Evolutionary conservation across 495 filamentous ascomycete genomes (phyloP), one percentile per base, ranked within the genome.

Genomic region (Talaromyces borbonicus): DNA sequence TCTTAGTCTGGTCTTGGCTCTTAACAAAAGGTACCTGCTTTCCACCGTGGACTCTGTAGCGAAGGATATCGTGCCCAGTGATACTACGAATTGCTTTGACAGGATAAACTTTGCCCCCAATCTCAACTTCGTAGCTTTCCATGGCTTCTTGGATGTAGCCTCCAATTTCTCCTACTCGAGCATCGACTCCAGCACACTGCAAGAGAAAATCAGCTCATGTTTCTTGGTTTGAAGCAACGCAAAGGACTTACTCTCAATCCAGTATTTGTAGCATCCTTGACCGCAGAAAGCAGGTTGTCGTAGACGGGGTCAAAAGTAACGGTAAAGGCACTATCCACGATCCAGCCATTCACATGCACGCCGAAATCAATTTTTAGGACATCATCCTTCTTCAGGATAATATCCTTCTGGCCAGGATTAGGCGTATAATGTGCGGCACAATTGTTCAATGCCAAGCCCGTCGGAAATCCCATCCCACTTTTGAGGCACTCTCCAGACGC

Each of bases 331-430:
- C 70, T 74, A 53, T 83, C 79, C 24, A 83, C 78, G 51, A 83
- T 83, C 47, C 77, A 64, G 26, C 79, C 79, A 50, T 81, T 80
- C 50, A 83, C 58, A 46, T 83, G 79, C 24, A 79, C 76, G 22
- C 79, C 79, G 52, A 81, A 79, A 52, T 83, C 79, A n/a, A 83
- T 73, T 51, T 80, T 83, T 74, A 83, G 74, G 8, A 83, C 77
- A 59, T 83, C 77, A 12, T 70, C 67, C 41, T 69, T 38, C 31
- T 77, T 55, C 39, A 83, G 53, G 37, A 80, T 56, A 50, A 72
- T 69, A 6, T 65, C 60, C 60, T 79, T 80, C 49, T 76, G 72
- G 5, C 78, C 77, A 0, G 78, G 74, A 51, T 83, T 83, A 7
- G 79, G 79, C 1, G 74, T 78, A 50, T 72, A 81, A 53, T 83